These are phyloP conservation scores for Plasmodium gonderi DNA, from an alignment of 169 alveolate genomes.

Conservation along the genomic window DNA sequence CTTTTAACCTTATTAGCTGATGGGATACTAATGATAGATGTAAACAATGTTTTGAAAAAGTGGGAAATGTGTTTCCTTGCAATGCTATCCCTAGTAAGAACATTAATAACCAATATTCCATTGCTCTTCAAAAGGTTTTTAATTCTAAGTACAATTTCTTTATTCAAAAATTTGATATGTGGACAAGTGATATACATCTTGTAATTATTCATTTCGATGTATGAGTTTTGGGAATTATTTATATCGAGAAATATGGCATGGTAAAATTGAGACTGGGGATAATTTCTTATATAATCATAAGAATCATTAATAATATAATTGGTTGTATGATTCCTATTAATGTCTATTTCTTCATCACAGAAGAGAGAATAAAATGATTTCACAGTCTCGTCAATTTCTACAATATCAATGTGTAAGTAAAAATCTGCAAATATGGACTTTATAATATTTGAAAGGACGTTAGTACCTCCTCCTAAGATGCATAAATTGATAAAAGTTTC, in stretches of 20 bases:
- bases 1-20: constrained; percentile 61
- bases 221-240: constrained; percentile 60
- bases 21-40: constrained; percentile 27
- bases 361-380: constrained; percentile 22
- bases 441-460: constrained; percentile 62
- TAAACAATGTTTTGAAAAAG: constrained; percentile 20
- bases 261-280: constrained; percentile 9
- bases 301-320: constrained; percentile 64
- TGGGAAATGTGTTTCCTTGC: constrained; percentile 31
- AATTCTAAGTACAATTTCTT: constrained; percentile 1
- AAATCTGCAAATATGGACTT: constrained; percentile 40
- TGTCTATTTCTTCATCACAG: not conserved
- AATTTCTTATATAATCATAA: constrained; percentile 33
- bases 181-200: constrained; percentile 63
- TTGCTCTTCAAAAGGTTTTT: constrained; percentile 40
- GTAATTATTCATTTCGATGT: constrained; percentile 14
- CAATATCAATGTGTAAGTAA: constrained; percentile 13
- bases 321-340: constrained; percentile 14
- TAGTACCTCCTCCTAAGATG: constrained; percentile 75
- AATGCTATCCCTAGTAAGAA: constrained; percentile 43
- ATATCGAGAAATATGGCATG: constrained; percentile 68
- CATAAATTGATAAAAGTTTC: constrained; percentile 17
- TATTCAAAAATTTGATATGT: constrained; percentile 26
- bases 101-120: constrained; percentile 56
- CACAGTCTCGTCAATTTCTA: constrained; percentile 71